These are phyloP conservation scores for Phytophthora cryptogea DNA, from an alignment of 352 stramenopile genomes.

Conservation along the genomic window DNA sequence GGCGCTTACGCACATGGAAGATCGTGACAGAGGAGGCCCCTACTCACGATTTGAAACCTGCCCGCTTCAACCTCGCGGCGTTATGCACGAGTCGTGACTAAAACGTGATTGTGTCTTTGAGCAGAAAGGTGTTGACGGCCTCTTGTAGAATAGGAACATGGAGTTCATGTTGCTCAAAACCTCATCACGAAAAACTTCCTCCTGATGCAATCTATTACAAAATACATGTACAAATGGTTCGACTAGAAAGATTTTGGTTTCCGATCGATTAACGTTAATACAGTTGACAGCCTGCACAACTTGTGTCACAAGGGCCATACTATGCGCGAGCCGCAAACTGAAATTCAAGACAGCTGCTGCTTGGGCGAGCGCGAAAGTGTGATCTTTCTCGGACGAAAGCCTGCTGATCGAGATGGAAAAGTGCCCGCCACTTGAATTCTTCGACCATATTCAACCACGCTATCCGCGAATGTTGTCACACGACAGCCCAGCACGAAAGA, in stretches of 20 bases:
- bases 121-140: constrained; percentile 7
- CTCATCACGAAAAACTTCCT: too few relatives aligned
- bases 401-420: constrained; percentile 11
- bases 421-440: constrained; percentile 31
- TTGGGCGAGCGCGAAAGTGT: neutral
- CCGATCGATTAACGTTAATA: too few relatives aligned
- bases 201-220: too few relatives aligned
- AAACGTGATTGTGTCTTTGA: constrained; percentile 16
- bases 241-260: too few relatives aligned
- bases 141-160: too few relatives aligned
- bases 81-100: constrained; percentile 17
- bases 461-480: constrained; percentile 17
- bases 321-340: constrained; percentile 13
- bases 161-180: too few relatives aligned
- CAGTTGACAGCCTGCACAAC: neutral
- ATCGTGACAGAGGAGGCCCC: neutral
- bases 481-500: neutral
- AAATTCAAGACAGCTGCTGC: constrained; percentile 24
- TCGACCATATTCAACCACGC: constrained; percentile 30
- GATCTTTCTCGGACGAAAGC: neutral
- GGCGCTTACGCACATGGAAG: constrained; percentile 1
- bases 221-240: too few relatives aligned
- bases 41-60: neutral
- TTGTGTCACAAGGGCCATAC: constrained; percentile 1
- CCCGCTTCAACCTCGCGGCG: constrained; percentile 22